Percentiles rank a stretch among this genome's conserved stretches.
phyloP scores from a whole-genome alignment of 129 eudicot species.

The Tanacetum coccineum region DNA sequence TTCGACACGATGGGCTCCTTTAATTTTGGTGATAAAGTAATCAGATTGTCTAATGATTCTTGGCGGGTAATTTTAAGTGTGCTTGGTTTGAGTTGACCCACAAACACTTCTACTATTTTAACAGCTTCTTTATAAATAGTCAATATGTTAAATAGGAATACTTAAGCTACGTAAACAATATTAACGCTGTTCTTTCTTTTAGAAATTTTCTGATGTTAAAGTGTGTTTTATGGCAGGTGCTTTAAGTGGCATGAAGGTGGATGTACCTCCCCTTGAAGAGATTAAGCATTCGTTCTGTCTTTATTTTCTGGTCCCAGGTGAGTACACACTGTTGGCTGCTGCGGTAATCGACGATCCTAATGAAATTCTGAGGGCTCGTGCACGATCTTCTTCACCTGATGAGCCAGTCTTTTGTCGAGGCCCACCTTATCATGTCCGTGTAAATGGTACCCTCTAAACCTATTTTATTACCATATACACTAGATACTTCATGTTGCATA shows the following conservation, averaged over 20 bases:
- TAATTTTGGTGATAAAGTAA: no score
- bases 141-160: no score
- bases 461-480: neutral
- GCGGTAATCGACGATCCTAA: constrained; percentile 87
- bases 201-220: neutral
- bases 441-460: constrained; percentile 54
- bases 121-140: no score
- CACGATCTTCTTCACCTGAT: constrained; percentile 51
- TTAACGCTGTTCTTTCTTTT: neutral
- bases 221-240: constrained; percentile 47
- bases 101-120: neutral
- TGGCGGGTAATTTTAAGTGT: neutral
- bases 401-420: constrained; percentile 96
- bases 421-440: constrained; percentile 86
- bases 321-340: constrained; percentile 90
- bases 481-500: constrained; percentile 18
- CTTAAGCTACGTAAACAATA: neutral
- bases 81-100: neutral
- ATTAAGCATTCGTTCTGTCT: constrained; percentile 72
- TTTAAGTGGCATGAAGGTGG: constrained; percentile 63
- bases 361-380: constrained; percentile 92
- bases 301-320: constrained; percentile 89
- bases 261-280: constrained; percentile 88
- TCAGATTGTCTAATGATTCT: no score
- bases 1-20: neutral